These are phyloP conservation scores for Blastobotrys proliferans DNA, from an alignment of 1,139 yeast species.

Conservation along the genomic window DNA sequence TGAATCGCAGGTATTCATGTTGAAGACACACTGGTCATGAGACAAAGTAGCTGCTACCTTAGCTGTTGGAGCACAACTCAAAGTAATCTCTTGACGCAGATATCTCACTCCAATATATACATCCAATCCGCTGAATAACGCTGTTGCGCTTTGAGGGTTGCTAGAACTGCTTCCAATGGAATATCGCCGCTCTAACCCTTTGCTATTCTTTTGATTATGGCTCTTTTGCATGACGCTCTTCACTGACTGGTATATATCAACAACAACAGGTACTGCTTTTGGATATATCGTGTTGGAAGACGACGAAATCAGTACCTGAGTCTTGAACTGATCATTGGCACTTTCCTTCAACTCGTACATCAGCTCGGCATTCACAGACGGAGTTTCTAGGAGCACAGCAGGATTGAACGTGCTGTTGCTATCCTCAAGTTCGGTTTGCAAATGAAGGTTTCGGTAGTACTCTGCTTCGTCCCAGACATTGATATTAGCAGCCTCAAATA, in stretches of 20 bases:
- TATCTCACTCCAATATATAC: conserved; percentile 60
- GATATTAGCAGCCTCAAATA: conserved; percentile 30
- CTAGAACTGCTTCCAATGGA: neutral
- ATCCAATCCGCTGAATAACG: conserved; percentile 46
- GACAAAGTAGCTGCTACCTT: conserved; percentile 85
- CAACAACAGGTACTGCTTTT: conserved; percentile 72
- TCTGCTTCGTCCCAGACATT: conserved; percentile 27
- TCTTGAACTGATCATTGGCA: conserved; percentile 44
- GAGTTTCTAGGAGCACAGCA: conserved; percentile 66
- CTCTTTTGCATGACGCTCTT: conserved; percentile 8
- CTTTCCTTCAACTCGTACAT: conserved; percentile 36
- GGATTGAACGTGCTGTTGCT: conserved; percentile 31
- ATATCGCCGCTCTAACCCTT: neutral
- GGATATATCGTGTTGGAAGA: conserved; percentile 70
- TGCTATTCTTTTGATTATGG: conserved; percentile 1
- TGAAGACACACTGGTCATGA: conserved; percentile 58
- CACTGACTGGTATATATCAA: conserved; percentile 44
- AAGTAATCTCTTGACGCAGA: conserved; percentile 66
- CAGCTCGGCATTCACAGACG: conserved; percentile 61
- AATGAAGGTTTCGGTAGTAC: conserved; percentile 14
- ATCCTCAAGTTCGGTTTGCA: conserved; percentile 5
- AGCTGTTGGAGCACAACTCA: conserved; percentile 92
- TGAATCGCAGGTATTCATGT: conserved; percentile 49
- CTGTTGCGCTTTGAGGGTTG: neutral
- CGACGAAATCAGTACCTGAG: conserved; percentile 60